phyloP scores from a whole-genome alignment of 164 flowering plant genomes.

The Vitis labrusca region DNA sequence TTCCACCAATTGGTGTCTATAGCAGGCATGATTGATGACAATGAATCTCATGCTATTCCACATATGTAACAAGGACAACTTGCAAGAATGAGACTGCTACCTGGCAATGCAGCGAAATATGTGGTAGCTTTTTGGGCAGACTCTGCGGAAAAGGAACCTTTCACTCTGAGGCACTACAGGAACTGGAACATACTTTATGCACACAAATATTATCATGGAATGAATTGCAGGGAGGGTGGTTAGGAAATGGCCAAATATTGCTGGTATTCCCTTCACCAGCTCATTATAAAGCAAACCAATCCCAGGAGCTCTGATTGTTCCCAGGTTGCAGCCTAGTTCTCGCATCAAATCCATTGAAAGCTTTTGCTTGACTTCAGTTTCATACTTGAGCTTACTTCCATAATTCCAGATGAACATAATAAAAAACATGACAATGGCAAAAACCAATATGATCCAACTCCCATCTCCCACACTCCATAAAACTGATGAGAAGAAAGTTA shows the following conservation, averaged over 20 bases:
- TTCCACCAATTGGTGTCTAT: neutral
- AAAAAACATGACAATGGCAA: conserved; percentile 69
- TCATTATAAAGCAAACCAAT: conserved; percentile 94
- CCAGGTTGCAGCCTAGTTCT: conserved; percentile 81
- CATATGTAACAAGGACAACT: neutral
- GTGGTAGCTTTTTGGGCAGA: conserved; percentile 84
- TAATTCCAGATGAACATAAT: conserved; percentile 96
- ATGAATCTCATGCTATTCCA: neutral
- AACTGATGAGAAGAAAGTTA: conserved; percentile 88
- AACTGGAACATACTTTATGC: conserved; percentile 96
- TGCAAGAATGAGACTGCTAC: conserved; percentile 26
- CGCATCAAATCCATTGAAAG: conserved; percentile 84
- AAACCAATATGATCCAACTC: conserved; percentile 94
- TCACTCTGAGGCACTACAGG: conserved; percentile 96
- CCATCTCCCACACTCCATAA: conserved; percentile 82
- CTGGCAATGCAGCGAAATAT: conserved; percentile 98
- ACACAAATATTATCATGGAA: conserved; percentile 94
- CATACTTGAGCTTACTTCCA: conserved; percentile 96
- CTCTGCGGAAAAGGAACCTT: conserved; percentile 90
- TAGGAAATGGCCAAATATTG: conserved; percentile 95
- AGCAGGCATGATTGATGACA: neutral
- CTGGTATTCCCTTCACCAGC: conserved; percentile 89
- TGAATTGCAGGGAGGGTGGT: conserved; percentile 97
- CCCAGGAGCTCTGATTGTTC: conserved; percentile 95
- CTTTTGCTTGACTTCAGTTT: conserved; percentile 93